Evolutionary conservation across 2,329 filamentous ascomycete genomes (phyloP), one percentile per base, ranked within the genome.

Genomic region (Albophoma yamanashiensis): DNA sequence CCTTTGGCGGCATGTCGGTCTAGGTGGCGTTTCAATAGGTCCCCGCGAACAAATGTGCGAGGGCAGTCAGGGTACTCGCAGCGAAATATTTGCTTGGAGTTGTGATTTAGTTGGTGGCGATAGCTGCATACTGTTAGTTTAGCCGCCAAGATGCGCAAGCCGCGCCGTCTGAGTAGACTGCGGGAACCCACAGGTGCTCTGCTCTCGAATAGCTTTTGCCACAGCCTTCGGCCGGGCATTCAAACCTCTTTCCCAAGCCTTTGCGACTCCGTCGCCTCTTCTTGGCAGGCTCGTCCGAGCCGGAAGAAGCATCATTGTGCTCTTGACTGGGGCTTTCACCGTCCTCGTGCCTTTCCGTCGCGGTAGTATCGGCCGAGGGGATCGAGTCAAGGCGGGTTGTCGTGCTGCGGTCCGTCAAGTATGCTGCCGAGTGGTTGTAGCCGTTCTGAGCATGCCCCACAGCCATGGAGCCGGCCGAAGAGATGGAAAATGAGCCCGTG

Each of bases 181-280:
- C 17, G 15, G 50, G 11, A 8, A 55, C 81, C 81, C 84, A 97
- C 78, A 99, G 79, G 78, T 99, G 94, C 75, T 97, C 94, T 11
- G 94, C 93, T 71, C 94, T 85, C 34, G 93, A 97, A 73, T 99
- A 99, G 71, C 89, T 95, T 79, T 97, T 99, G 47, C 91, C 92
- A 69, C 94, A 99, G 45, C 89, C 91, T 64, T 90, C 87, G 62
- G 91, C 85, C 6, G 89, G 87, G 71, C 94, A 99, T 68, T 89
- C 87, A 64, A 92, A 93, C 69, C 87, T 86, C 76, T 92, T 92
- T 72, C 92, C 89, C 47, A 91, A 76, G 3, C 88, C 88, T 72
- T 92, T 92, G 64, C 89, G 84, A 74, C 89, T 92, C 59, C 89
- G 78, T 65, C 88, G 78, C 61, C 88, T 78, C 74, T 91, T 85